phyloP scores from a whole-genome alignment of 2,329 filamentous ascomycete genomes.

The Fusarium hostae region DNA sequence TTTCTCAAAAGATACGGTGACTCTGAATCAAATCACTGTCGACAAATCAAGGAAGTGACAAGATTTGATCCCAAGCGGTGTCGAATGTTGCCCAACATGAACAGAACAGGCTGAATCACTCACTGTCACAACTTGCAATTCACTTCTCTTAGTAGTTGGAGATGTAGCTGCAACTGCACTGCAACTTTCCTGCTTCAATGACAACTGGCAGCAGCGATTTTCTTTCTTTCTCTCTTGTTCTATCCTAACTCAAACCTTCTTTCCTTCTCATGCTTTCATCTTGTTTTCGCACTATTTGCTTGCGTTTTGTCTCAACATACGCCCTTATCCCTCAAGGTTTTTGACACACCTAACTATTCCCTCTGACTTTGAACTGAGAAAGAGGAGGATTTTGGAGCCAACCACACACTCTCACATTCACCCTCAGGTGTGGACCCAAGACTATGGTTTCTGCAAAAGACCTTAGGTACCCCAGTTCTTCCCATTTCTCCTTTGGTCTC shows the following conservation, averaged over 20 bases:
- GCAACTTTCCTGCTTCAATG: slow-evolving; percentile 5
- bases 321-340: background rate
- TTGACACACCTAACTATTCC: background rate
- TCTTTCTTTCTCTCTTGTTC: slow-evolving; percentile 3
- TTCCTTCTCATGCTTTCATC: slow-evolving; percentile 11
- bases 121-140: slow-evolving; percentile 6
- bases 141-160: background rate
- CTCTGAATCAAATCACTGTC: slow-evolving; percentile 31
- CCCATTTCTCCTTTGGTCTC: slow-evolving; percentile 9
- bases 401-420: background rate
- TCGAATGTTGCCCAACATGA: slow-evolving; percentile 29
- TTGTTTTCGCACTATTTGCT: slow-evolving; percentile 9
- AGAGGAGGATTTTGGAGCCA: background rate
- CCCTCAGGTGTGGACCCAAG: slow-evolving; percentile 18
- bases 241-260: slow-evolving; percentile 6
- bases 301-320: background rate
- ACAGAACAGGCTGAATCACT: slow-evolving; percentile 16
- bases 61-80: slow-evolving; percentile 14
- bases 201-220: slow-evolving; percentile 15
- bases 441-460: slow-evolving; percentile 20
- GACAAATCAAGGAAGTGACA: background rate
- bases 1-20: slow-evolving; percentile 19
- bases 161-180: slow-evolving; percentile 14
- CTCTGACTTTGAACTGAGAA: background rate
- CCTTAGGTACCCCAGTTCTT: slow-evolving; percentile 29